Percentiles rank a stretch among this genome's conserved stretches.
Conservation (phyloP, 148 eudicot genomes). For the Arctostaphylos glauca region DNA sequence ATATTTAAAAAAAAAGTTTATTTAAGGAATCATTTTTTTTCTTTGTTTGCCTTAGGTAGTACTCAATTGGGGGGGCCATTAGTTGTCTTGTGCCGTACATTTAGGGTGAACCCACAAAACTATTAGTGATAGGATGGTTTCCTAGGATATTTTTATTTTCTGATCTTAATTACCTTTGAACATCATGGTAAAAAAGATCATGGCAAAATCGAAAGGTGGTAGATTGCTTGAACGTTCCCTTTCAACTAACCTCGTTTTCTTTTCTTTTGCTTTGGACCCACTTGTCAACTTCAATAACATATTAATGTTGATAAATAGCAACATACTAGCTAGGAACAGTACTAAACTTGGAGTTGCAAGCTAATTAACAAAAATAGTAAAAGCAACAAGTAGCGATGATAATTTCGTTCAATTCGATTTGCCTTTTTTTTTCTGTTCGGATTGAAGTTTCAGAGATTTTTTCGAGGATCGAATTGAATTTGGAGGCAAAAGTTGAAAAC, state of each 20-base stretch:
- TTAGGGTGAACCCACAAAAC: not conserved
- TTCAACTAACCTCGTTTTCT: not conserved
- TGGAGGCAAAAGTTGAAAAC: too few species aligned
- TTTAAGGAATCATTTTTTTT: not conserved
- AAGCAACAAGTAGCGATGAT: too few species aligned
- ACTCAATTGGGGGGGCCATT: slow-evolving; percentile 15
- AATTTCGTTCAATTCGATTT: too few species aligned
- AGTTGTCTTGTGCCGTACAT: not conserved
- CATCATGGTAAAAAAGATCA: not conserved
- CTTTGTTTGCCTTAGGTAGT: slow-evolving; percentile 10
- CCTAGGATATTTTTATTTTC: slow-evolving; percentile 7
- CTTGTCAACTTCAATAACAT: not conserved
- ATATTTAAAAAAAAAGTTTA: not conserved
- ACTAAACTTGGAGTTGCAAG: too few species aligned
- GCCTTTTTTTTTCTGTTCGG: too few species aligned
- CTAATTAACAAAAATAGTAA: too few species aligned
- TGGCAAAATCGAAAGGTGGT: not conserved
- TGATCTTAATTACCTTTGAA: not conserved
- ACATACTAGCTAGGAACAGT: too few species aligned
- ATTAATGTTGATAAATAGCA: too few species aligned
- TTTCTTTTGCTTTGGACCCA: slow-evolving; percentile 10
- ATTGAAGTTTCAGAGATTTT: too few species aligned
- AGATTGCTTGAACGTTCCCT: not conserved
- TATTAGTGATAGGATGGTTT: not conserved
- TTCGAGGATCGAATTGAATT: too few species aligned